Evolutionary conservation across 805 yeast species (phyloP).

Genomic region (Starmerella powellii): DNA sequence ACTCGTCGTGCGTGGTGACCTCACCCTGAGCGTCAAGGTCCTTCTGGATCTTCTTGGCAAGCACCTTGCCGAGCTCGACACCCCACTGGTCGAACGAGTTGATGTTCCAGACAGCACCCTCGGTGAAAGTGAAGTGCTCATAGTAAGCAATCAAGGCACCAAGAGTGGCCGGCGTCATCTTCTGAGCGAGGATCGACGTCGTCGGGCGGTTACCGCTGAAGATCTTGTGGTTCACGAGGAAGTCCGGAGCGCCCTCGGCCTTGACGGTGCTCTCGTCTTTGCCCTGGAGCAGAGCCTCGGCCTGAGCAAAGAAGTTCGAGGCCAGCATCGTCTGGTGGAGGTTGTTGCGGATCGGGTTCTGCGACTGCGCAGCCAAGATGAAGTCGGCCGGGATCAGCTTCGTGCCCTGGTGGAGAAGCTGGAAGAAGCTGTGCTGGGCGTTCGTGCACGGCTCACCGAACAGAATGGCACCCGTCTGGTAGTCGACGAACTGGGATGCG

Average conservation of each 20-base stretch:
- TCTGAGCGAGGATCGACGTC: constrained; percentile 88
- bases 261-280: constrained; percentile 67
- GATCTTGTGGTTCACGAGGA: constrained; percentile 84
- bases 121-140: constrained; percentile 93
- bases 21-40: constrained; percentile 58
- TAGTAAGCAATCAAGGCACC: constrained; percentile 97
- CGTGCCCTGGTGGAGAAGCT: constrained; percentile 97
- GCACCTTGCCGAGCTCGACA: constrained; percentile 95
- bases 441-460: constrained; percentile 99
- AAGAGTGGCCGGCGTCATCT: constrained; percentile 89
- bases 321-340: constrained; percentile 96
- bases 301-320: constrained; percentile 97
- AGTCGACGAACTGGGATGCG: constrained; percentile 78
- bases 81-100: constrained; percentile 99
- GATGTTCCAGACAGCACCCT: constrained; percentile 99
- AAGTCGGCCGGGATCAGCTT: constrained; percentile 95
- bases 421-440: constrained; percentile 99
- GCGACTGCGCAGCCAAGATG: constrained; percentile 92
- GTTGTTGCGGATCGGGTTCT: constrained; percentile 90
- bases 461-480: constrained; percentile 89
- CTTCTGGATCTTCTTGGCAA: constrained; percentile 88
- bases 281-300: constrained; percentile 95
- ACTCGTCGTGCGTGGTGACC: constrained; percentile 67
- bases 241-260: constrained; percentile 79
- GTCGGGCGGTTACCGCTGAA: constrained; percentile 99